phyloP scores from a whole-genome alignment of 2,329 filamentous ascomycete species.

The Fusarium nanum region DNA sequence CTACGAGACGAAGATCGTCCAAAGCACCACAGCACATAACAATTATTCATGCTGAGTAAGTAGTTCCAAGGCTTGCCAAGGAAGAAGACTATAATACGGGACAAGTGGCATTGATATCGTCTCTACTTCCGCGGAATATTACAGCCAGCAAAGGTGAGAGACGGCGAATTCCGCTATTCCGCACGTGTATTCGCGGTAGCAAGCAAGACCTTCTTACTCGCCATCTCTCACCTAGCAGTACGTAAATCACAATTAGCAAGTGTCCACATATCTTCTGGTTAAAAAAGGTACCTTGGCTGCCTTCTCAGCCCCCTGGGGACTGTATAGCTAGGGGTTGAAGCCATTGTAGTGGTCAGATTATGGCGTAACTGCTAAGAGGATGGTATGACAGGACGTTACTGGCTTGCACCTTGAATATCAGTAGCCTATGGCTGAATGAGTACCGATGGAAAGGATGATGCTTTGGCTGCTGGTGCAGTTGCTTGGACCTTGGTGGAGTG shows the following conservation, averaged over 20 bases:
- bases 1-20: neutral
- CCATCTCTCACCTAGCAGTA: no score
- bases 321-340: neutral
- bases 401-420: neutral
- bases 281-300: no score
- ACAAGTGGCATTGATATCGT: neutral
- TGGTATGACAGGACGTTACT: neutral
- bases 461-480: neutral
- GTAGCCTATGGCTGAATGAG: neutral
- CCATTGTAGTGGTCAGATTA: neutral
- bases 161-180: no score
- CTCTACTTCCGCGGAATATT: neutral
- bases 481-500: neutral
- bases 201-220: no score
- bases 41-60: neutral
- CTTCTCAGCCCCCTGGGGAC: no score
- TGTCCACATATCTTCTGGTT: no score
- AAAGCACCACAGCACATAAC: neutral
- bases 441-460: neutral
- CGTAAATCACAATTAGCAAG: fast-evolving
- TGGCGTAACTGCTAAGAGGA: neutral
- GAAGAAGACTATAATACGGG: neutral
- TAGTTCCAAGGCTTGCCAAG: neutral
- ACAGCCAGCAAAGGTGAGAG: no score
- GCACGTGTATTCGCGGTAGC: no score